phyloP scores from a whole-genome alignment of 2,329 filamentous ascomycete genomes.

The Myotisia sp. region DNA sequence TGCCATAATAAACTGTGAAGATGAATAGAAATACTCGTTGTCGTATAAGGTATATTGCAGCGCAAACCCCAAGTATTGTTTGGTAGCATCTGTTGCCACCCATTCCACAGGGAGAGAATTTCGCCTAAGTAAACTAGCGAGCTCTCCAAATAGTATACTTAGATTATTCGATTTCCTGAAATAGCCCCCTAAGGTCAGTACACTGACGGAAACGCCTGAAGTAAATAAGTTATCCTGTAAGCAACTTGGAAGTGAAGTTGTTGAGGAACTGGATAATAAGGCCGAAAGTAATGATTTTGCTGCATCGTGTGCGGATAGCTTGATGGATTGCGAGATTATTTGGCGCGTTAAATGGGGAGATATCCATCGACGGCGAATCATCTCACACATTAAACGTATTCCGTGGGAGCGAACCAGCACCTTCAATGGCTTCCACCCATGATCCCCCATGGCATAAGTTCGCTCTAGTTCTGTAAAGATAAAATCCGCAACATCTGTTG shows the following conservation, averaged over 20 bases:
- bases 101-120: slow-evolving; percentile 25
- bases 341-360: slow-evolving; percentile 19
- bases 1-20: slow-evolving; percentile 11
- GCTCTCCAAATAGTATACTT: slow-evolving; percentile 23
- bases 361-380: slow-evolving; percentile 25
- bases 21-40: slow-evolving; percentile 20
- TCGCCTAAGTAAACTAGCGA: slow-evolving; percentile 23
- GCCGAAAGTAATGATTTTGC: slow-evolving; percentile 23
- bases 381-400: slow-evolving; percentile 24
- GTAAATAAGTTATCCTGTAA: slow-evolving; percentile 17
- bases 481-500: slow-evolving; percentile 27
- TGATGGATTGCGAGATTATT: slow-evolving; percentile 23
- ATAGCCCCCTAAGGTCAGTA: slow-evolving; percentile 22
- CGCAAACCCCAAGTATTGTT: slow-evolving; percentile 23
- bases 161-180: slow-evolving; percentile 10
- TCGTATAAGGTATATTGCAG: slow-evolving; percentile 24
- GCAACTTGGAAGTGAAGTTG: slow-evolving; percentile 12
- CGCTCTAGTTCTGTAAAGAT: slow-evolving; percentile 30
- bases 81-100: slow-evolving; percentile 28
- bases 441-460: slow-evolving; percentile 22
- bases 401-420: slow-evolving; percentile 29
- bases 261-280: slow-evolving; percentile 15
- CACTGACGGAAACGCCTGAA: slow-evolving; percentile 18
- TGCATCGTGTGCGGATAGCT: slow-evolving; percentile 22
- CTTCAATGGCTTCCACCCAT: slow-evolving; percentile 28